Base-by-base conservation (phyloP, 2,329 filamentous ascomycete species). In the Zopfia rhizophila region DNA sequence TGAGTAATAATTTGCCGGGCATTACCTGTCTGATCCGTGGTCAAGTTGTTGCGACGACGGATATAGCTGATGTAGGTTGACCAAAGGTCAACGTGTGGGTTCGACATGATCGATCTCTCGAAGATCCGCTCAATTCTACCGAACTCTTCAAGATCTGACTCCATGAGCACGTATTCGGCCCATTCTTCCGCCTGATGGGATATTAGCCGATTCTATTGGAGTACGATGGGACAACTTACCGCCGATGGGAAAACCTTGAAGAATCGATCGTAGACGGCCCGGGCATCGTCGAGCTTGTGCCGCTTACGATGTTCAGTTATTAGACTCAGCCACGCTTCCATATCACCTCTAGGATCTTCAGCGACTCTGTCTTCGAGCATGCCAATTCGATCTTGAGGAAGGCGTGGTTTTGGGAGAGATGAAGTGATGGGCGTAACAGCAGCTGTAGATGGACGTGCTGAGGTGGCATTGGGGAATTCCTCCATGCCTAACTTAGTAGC, bases 51-150 rank as follows among this genome's bases (percentile, higher is more conserved):
- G 55, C 90, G 84, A 35, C 94, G 88, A 40, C 94, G 90, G 53
- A 97, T 90, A 69, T 97, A 97, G 72, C 97, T 91, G 51, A 99
- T 84, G 69, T 99, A 99, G 22, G 91, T 83, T 5, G 89, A 91
- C 91, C 92, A 99, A 14, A 99, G 82, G 51, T 89, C 84, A 27
- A 97, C 88, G 67, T 93, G 90, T 8, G 90, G 87, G 14, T 94
- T 87, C 7, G 83, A 83, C 58, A 91, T 81, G 27, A 99, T 82
- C 22, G 89, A 91, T 58, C 85, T 84, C 54, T 84, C 85, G 70
- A 99, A 96, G 16, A 99, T 86, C 39, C 85, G 81, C 70, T 97
- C 93, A 12, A 95, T 86, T 33, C 85, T 84, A 45, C 82, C 80
- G 49, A 94, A 88, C 55, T 96, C 90, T 61, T 96, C 91, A 46